Conservation (phyloP, 305 asterid genomes). For the Salvia sclarea region DNA sequence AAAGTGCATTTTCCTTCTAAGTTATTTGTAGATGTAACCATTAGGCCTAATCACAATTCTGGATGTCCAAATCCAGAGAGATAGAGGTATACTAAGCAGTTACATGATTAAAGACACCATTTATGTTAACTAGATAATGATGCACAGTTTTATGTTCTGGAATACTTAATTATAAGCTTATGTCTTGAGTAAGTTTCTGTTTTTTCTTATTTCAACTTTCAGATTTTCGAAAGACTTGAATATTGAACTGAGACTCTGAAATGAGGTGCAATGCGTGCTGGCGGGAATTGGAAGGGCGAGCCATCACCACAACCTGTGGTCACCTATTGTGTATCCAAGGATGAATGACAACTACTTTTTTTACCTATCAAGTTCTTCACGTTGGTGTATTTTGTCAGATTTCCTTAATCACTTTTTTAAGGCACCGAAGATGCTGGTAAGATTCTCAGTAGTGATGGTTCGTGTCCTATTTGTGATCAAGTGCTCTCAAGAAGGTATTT, state of each 20-base stretch:
- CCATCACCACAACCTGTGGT: constrained; percentile 85
- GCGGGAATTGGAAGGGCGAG: constrained; percentile 94
- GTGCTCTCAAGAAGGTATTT: constrained; percentile 90
- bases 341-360: constrained; percentile 23
- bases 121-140: background rate
- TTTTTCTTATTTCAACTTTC: constrained; percentile 21
- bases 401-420: constrained; percentile 60
- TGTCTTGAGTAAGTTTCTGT: background rate
- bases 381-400: constrained; percentile 29
- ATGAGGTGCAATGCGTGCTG: constrained; percentile 98
- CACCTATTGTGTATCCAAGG: constrained; percentile 83
- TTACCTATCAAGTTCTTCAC: constrained; percentile 13
- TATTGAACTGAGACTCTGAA: constrained; percentile 37
- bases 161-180: constrained; percentile 6
- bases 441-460: constrained; percentile 80
- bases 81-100: background rate
- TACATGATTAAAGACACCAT: background rate
- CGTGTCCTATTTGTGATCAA: constrained; percentile 96
- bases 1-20: background rate
- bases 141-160: constrained; percentile 3
- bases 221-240: constrained; percentile 35
- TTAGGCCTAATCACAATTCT: background rate
- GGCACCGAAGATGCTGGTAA: constrained; percentile 88
- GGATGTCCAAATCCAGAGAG: background rate
- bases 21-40: background rate